Base-by-base conservation (phyloP, 495 filamentous ascomycete genomes). In the Aspergillus diversus region DNA sequence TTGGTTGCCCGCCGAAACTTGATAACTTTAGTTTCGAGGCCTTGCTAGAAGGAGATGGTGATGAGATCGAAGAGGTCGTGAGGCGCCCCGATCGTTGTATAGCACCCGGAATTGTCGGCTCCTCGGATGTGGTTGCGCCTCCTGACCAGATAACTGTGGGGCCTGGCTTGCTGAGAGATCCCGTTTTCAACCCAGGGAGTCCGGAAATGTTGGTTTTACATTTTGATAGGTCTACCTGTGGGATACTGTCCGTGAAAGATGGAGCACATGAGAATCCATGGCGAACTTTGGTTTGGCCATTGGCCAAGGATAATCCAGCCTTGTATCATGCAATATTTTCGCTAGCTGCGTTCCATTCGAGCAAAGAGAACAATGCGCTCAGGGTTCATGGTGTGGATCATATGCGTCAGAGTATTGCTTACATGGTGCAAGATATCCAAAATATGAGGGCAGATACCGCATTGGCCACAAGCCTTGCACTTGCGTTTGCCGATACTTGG, bases 401-500 rank as follows among this genome's bases (percentile, higher is more conserved):
- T 70, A 89, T 92, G 86, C 82, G 83, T n/a, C 77, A 77, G 50
- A 90, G 87, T 61, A 85, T 90, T 49, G 79, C 77, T 32, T 79
- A 72, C 56, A 76, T 92, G 43, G 82, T 83, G 16, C 77, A 81
- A 31, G 83, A 84, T 15, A 84, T 91, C 35, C 78, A 81, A 53
- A 81, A 80, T 47, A 90, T 91, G 84, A 78, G 81, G 34, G 68
- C 77, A 2, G 89, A 92, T 63, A 84, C 86, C 12, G 89, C 90
- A 7, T 75, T 93, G 50, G 90, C 90, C 6, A 92, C 90, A 16
- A 90, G 89, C 4, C 75, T 93, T 13, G 87, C 85, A 0, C 76
- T 93, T 13, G 90, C 89, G 7, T 92, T 92, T 70, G 86, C 88
- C 4, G 90, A 93, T 65, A 89, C 87, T 0, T 93, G 90, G 88